These are phyloP conservation scores for Phaeoacremonium minimum DNA, from an alignment of 2,329 filamentous ascomycete genomes.

Conservation along the genomic window DNA sequence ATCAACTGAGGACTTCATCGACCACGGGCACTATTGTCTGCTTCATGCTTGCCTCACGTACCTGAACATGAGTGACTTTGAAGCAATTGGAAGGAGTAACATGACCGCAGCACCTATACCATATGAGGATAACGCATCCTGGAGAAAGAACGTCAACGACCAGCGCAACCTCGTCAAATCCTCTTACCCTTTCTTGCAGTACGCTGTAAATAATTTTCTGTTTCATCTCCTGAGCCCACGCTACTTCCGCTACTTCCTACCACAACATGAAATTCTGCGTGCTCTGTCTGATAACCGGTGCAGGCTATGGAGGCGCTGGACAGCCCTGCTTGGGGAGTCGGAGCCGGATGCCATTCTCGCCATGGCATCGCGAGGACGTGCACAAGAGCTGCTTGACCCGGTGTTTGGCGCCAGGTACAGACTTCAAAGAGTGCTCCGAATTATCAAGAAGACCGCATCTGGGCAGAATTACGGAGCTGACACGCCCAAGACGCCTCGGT, in stretches of 20 bases:
- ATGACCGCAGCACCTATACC: constrained; percentile 1
- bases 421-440: constrained; percentile 23
- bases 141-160: constrained; percentile 12
- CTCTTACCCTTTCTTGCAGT: constrained; percentile 24
- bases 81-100: constrained; percentile 16
- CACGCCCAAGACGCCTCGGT: not conserved
- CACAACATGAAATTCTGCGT: constrained; percentile 19
- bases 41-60: constrained; percentile 23
- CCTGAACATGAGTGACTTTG: constrained; percentile 26
- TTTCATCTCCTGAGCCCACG: constrained; percentile 24
- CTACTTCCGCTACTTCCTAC: constrained; percentile 23
- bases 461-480: constrained; percentile 1
- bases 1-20: constrained; percentile 15
- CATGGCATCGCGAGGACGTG: constrained; percentile 8
- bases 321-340: constrained; percentile 16
- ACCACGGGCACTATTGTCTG: constrained; percentile 21
- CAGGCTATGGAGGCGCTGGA: constrained; percentile 28
- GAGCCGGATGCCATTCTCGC: constrained; percentile 15
- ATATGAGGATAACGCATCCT: constrained; percentile 6
- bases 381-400: constrained; percentile 16
- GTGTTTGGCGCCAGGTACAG: constrained; percentile 22
- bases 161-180: constrained; percentile 21
- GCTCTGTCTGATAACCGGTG: constrained; percentile 17
- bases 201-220: constrained; percentile 23
- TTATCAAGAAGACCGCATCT: constrained; percentile 13